phyloP scores from a whole-genome alignment of 805 yeast species.

The Starmerella ratchasimensis region DNA sequence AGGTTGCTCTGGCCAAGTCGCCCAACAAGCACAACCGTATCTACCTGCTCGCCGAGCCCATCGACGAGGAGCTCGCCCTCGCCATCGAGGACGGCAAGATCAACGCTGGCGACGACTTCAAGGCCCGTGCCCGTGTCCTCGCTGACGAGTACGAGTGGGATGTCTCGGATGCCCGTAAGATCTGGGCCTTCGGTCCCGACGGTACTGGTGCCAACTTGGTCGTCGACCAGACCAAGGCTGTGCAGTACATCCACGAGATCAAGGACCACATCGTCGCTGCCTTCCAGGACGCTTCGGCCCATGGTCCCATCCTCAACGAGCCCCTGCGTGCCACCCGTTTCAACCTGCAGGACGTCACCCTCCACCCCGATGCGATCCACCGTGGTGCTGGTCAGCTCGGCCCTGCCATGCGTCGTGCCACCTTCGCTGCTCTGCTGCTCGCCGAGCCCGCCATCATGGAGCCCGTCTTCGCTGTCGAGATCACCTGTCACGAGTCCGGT shows the following conservation, averaged over 20 bases:
- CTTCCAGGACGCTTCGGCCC: slow-evolving; percentile 99
- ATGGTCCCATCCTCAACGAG: slow-evolving; percentile 98
- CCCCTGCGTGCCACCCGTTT: slow-evolving; percentile 88
- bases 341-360: slow-evolving; percentile 96
- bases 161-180: slow-evolving; percentile 99
- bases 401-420: slow-evolving; percentile 99
- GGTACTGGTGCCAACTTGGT: slow-evolving; percentile 98
- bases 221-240: slow-evolving; percentile 99
- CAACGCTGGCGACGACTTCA: slow-evolving; percentile 93
- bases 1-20: slow-evolving; percentile 94
- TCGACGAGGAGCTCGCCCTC: slow-evolving; percentile 78
- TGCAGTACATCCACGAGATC: slow-evolving; percentile 96
- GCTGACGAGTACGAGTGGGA: slow-evolving; percentile 99
- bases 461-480: slow-evolving; percentile 98
- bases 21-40: slow-evolving; percentile 99
- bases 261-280: slow-evolving; percentile 99
- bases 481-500: slow-evolving; percentile 98
- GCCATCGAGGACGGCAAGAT: slow-evolving; percentile 91
- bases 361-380: slow-evolving; percentile 99
- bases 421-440: slow-evolving; percentile 94
- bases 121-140: slow-evolving; percentile 95
- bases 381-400: slow-evolving; percentile 99
- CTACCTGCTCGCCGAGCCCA: slow-evolving; percentile 93
- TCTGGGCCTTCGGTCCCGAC: slow-evolving; percentile 99
- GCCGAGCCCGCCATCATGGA: slow-evolving; percentile 99